A percentile compares a stretch with the other conserved stretches of the same genome.
Conservation (phyloP, 345 rosid species). For the Gossypium thurberi region DNA sequence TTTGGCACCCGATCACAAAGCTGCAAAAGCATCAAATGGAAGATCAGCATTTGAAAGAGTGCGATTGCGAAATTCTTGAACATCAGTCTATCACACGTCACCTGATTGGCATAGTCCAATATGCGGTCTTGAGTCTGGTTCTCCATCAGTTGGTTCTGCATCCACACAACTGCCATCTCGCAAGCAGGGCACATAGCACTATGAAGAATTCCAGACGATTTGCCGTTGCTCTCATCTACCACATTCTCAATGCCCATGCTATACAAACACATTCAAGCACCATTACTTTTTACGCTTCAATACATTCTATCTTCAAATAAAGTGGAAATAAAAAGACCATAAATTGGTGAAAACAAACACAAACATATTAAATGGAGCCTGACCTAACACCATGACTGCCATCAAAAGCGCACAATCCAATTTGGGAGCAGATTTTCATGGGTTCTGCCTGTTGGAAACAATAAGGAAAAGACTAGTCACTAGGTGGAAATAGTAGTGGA, state of each 20-base stretch:
- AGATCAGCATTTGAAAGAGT: background rate
- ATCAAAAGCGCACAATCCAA: slow-evolving; percentile 78
- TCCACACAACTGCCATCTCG: slow-evolving; percentile 93
- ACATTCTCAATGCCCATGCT: slow-evolving; percentile 79
- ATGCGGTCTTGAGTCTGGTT: slow-evolving; percentile 66
- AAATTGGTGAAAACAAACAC: background rate
- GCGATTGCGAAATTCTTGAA: background rate
- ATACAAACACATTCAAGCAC: slow-evolving; percentile 1
- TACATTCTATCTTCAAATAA: background rate
- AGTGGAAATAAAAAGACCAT: background rate
- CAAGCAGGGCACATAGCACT: slow-evolving; percentile 71
- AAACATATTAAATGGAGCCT: background rate
- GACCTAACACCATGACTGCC: slow-evolving; percentile 81
- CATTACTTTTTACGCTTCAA: background rate
- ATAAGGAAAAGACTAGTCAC: background rate
- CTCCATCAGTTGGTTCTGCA: slow-evolving; percentile 68
- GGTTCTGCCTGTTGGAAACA: slow-evolving; percentile 48
- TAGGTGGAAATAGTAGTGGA: background rate
- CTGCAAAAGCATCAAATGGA: slow-evolving; percentile 27
- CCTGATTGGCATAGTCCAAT: slow-evolving; percentile 57
- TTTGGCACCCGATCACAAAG: slow-evolving; percentile 84
- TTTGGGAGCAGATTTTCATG: slow-evolving; percentile 68
- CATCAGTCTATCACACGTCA: slow-evolving; percentile 23
- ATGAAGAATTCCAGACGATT: slow-evolving; percentile 29
- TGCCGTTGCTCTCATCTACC: slow-evolving; percentile 41